phyloP scores from a whole-genome alignment of 768 basidiomycete genomes.

The Suillus bovinus region DNA sequence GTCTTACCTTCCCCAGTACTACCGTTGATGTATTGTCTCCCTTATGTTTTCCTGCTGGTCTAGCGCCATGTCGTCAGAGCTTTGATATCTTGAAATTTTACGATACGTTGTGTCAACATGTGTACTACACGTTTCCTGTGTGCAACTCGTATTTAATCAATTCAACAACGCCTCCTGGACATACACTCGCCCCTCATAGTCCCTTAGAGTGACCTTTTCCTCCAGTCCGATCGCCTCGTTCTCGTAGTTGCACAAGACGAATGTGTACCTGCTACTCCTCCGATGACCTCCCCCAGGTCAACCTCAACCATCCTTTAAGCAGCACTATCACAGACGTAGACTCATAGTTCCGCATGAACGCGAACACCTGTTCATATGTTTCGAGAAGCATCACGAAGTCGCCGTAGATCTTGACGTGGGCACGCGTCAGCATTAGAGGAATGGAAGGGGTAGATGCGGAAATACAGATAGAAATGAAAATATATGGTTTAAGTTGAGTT shows the following conservation, averaged over 20 bases:
- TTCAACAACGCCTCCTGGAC: conserved; percentile 10
- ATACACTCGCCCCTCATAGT: conserved; percentile 34
- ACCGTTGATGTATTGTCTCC: not conserved
- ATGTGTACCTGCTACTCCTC: conserved; percentile 7
- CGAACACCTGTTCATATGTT: conserved; percentile 52
- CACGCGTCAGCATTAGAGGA: not conserved
- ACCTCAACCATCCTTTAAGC: conserved; percentile 36
- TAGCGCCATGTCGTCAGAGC: not conserved
- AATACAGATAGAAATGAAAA: not conserved
- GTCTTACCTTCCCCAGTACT: not conserved
- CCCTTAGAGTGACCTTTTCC: conserved; percentile 18
- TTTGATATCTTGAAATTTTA: not conserved
- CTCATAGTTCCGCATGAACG: conserved; percentile 47
- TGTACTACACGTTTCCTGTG: not conserved
- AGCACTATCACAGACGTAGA: conserved; percentile 38
- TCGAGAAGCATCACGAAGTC: conserved; percentile 52
- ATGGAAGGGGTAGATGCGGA: not conserved
- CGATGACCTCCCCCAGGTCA: conserved; percentile 6
- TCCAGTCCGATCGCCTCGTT: conserved; percentile 3
- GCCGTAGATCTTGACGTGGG: conserved; percentile 52
- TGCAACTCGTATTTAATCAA: not conserved
- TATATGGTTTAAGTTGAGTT: too few species aligned
- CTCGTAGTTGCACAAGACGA: conserved; percentile 31
- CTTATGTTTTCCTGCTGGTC: not conserved
- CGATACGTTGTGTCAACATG: not conserved